Conservation (phyloP, 2,329 filamentous ascomycete genomes). For the Alternaria brassicicola region DNA sequence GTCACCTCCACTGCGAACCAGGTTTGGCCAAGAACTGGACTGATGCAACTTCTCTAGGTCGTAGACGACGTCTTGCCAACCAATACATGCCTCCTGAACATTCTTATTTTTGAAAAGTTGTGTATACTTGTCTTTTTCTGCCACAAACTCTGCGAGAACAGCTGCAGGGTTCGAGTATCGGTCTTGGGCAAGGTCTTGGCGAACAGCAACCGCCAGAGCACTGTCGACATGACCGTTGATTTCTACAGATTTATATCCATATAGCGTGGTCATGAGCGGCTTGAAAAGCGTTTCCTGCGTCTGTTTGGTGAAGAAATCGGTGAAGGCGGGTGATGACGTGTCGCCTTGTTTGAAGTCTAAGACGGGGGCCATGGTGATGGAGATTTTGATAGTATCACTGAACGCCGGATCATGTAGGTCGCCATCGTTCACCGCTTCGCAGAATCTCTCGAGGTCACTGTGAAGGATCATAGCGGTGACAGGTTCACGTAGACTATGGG, state of each 20-base stretch:
- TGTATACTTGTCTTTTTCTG: conserved; percentile 19
- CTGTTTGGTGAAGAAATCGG: conserved; percentile 22
- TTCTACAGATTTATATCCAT: conserved; percentile 17
- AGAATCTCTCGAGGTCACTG: conserved; percentile 19
- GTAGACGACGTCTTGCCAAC: conserved; percentile 18
- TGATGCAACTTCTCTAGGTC: conserved; percentile 15
- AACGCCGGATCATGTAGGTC: conserved; percentile 10
- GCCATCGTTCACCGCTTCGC: conserved; percentile 13
- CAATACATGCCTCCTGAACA: neutral
- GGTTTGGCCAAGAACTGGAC: conserved; percentile 14
- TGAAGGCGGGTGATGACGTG: neutral
- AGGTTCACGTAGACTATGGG: neutral
- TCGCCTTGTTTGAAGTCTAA: neutral
- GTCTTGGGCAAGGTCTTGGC: conserved; percentile 15
- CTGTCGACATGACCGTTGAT: conserved; percentile 13
- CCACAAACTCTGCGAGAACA: conserved; percentile 10
- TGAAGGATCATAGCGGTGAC: conserved; percentile 17
- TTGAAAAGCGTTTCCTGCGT: conserved; percentile 23
- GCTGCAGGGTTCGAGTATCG: conserved; percentile 12
- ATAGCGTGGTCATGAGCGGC: conserved; percentile 18
- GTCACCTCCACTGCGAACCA: conserved; percentile 9
- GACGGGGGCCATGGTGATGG: conserved; percentile 13
- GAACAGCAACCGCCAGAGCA: conserved; percentile 13
- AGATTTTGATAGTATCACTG: conserved; percentile 3
- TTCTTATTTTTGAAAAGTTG: conserved; percentile 7